Evolutionary conservation across 176 grass and related monocot genomes (phyloP), one percentile per base, ranked within the genome.

Genomic region (Carex cristatella): DNA sequence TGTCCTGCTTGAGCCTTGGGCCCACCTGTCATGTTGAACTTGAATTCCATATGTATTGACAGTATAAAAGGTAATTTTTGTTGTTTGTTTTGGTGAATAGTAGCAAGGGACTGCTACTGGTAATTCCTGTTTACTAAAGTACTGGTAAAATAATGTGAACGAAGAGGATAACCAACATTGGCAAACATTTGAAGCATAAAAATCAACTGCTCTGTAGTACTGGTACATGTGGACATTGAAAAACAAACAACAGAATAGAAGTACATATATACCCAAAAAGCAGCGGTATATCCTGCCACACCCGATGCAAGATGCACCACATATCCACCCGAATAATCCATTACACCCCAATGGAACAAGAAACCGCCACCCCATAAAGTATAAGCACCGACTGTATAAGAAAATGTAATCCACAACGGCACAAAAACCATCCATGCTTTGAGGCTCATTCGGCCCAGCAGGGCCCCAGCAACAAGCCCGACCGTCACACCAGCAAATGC

Each of bases 301-400:
- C 83, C 87, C 8, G 83, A 37, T 51, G 69, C 69, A 10, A 73
- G 69, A 51, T 73, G 69, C 8, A 89, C 76, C 48, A 89, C 87
- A 62, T 89, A 89, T 42, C 87, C 83, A 2, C 87, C 87, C 4
- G 69, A 73, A 28, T 73, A 73, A 70, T 70, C 67, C 67, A 70
- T 70, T 11, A 88, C 78, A 2, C 82, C 82, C 87, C 87, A 81
- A 15, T 85, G 88, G 84, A 86, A 90, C 56, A 86, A 73, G 80
- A 90, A 90, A 0, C 84, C 88, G 2, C 84, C 85, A 68, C 88
- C 88, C 88, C 84, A 89, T 1, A 89, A 7, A 76, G 16, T 63
- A 48, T 69, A 89, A 0, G 84, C 88, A 15, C 79, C 84, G 1
- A 89, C 83, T 1, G 76, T 89, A 53, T 85, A 89, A 5, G 87